Conservation (phyloP, 176 grass and related monocot genomes). For the Musa troglodytarum region DNA sequence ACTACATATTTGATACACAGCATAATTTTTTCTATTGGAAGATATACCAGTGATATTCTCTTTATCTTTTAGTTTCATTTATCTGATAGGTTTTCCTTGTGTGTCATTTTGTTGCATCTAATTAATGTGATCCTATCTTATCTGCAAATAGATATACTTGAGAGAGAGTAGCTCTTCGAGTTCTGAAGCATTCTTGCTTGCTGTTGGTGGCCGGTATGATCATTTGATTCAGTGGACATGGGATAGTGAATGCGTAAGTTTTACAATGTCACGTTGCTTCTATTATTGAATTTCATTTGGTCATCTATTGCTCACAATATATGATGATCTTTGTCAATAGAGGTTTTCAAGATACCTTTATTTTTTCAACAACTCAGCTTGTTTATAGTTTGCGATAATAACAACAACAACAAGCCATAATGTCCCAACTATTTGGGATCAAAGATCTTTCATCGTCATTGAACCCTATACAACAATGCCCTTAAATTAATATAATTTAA, state of each 20-base stretch:
- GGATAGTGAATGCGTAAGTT: conserved; percentile 56
- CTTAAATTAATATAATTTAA: too few species aligned
- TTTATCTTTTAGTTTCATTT: neutral
- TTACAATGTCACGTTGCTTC: neutral
- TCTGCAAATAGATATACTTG: conserved; percentile 53
- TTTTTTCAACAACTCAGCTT: conserved; percentile 1
- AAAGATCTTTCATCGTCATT: too few species aligned
- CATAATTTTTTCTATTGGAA: neutral
- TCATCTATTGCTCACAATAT: too few species aligned
- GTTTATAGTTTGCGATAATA: neutral
- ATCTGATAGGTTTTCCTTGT: neutral
- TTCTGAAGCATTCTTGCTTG: conserved; percentile 66
- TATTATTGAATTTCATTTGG: too few species aligned
- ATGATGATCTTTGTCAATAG: too few species aligned
- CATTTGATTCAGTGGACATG: conserved; percentile 60
- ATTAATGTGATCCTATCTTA: conserved; percentile 4
- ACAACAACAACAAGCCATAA: too few species aligned
- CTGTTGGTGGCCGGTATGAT: conserved; percentile 91
- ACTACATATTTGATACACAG: too few species aligned
- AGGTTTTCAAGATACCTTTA: neutral
- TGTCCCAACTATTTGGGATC: too few species aligned
- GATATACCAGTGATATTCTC: too few species aligned
- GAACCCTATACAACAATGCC: too few species aligned
- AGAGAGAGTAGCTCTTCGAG: conserved; percentile 53
- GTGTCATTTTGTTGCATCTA: neutral